Evolutionary conservation across 164 flowering plant genomes (phyloP), one percentile per base, ranked within the genome.

Genomic region (Magnolia changhungtana): DNA sequence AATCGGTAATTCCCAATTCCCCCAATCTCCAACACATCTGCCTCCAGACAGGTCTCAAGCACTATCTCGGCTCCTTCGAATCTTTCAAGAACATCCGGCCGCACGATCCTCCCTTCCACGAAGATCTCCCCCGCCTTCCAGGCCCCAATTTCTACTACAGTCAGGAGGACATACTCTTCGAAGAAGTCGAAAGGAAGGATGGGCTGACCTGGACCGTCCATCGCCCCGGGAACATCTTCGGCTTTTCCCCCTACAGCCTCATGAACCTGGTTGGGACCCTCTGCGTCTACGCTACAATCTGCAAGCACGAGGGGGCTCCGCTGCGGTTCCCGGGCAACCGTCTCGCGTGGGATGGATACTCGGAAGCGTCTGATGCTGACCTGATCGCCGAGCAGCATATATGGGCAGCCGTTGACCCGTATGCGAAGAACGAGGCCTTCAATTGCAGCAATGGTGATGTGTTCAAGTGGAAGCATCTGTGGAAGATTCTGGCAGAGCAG

Each of bases 351-450:
- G 88, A 93, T 7, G 78, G 88, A 4, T 93, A 79, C 78, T 80
- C 82, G 0, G 78, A 72, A 50, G 89, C 85, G 20, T 88, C 95
- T 2, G 98, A 93, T 72, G 98, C 95, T 1, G 96, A 92, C 75
- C 81, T 93, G 82, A 83, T 90, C 10, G 98, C 98, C 0, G 98
- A 93, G 88, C 98, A 93, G 20, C 92, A 92, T 24, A 92, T 93
- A 3, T 93, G 98, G 98, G 93, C 96, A 4, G 83, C 94, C 6
- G 98, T 91, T 23, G 95, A 91, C 68, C 91, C 90, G 8, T 77
- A 86, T 64, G 94, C 95, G 0, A 88, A 86, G 83, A 90, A 90
- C 72, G 95, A 93, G 72, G 95, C 96, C 1, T 93, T 93, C 72
- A 93, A 91, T 72, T 87, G 90, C 69, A 84, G 80, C 79, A 93